These are phyloP conservation scores for Podaxis sp. DNA, from an alignment of 768 basidiomycete species.

Conservation along the genomic window DNA sequence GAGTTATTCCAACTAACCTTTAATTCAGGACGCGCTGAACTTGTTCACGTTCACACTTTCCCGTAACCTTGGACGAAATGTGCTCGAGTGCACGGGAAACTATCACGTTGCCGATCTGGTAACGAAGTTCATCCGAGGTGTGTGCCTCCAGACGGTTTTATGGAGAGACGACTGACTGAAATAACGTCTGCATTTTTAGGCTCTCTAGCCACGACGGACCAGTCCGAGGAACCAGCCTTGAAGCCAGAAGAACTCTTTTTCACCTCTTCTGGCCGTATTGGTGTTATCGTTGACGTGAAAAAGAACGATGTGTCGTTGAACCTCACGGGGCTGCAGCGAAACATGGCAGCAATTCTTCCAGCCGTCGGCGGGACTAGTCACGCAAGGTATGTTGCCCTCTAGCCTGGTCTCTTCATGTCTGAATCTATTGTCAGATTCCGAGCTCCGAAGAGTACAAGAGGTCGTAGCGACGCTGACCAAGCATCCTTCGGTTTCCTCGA, in stretches of 20 bases:
- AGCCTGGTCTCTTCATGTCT: constrained; percentile 1
- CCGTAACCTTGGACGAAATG: constrained; percentile 37
- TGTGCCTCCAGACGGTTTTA: constrained; percentile 9
- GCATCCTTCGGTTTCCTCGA: constrained; percentile 80
- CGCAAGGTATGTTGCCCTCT: constrained; percentile 46
- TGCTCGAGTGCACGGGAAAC: constrained; percentile 63
- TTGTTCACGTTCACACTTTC: constrained; percentile 61
- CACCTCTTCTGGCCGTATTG: constrained; percentile 78
- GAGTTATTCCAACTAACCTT: neutral
- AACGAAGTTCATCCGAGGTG: constrained; percentile 73
- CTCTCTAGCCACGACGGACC: constrained; percentile 46
- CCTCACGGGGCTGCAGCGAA: constrained; percentile 73
- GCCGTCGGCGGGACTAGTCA: constrained; percentile 61
- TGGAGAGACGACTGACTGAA: neutral
- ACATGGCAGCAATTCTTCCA: constrained; percentile 55
- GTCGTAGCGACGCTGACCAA: constrained; percentile 56
- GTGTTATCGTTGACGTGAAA: constrained; percentile 62
- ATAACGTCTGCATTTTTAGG: constrained; percentile 38
- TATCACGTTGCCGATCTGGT: constrained; percentile 79
- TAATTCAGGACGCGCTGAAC: constrained; percentile 60
- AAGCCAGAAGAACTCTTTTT: constrained; percentile 68
- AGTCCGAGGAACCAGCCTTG: constrained; percentile 40
- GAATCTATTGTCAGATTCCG: constrained; percentile 55
- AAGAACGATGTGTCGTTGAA: constrained; percentile 51
- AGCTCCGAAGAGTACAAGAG: constrained; percentile 57